Percentiles rank a stretch among this genome's conserved stretches.
Evolutionary conservation across 805 yeast species (phyloP).

Genomic region (Candida yuanshanica): DNA sequence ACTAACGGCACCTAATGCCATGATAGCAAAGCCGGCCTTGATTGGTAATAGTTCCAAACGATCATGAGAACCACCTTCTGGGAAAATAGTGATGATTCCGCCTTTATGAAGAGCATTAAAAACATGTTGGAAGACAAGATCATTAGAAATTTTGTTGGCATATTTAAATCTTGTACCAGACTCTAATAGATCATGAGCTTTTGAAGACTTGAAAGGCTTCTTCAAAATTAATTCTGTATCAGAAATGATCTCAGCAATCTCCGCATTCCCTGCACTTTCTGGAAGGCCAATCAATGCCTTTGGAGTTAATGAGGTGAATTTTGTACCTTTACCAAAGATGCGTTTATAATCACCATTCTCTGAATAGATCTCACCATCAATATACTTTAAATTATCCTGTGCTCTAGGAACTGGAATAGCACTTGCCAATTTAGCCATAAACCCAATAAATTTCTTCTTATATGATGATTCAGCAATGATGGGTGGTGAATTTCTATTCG

Average conservation of each 20-base stretch:
- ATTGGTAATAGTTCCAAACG: conserved; percentile 84
- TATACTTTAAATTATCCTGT: conserved; percentile 71
- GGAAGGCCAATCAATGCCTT: conserved; percentile 76
- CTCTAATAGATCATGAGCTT: conserved; percentile 39
- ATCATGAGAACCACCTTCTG: conserved; percentile 98
- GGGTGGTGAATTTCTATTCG: conserved; percentile 66
- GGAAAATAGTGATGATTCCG: conserved; percentile 85
- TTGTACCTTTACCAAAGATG: conserved; percentile 60
- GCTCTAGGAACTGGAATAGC: conserved; percentile 89
- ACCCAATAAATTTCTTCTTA: conserved; percentile 59
- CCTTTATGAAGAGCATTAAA: conserved; percentile 74
- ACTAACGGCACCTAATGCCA: conserved; percentile 93
- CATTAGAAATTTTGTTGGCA: conserved; percentile 81
- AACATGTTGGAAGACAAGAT: conserved; percentile 73
- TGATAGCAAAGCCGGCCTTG: conserved; percentile 95
- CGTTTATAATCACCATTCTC: conserved; percentile 42
- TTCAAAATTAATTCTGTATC: conserved; percentile 65
- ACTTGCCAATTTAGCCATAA: conserved; percentile 64
- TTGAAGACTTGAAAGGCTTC: conserved; percentile 60
- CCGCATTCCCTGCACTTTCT: conserved; percentile 68
- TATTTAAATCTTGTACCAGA: conserved; percentile 62
- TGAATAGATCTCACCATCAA: conserved; percentile 60
- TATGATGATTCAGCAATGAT: conserved; percentile 79
- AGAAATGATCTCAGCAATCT: conserved; percentile 57
- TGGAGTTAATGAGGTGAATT: conserved; percentile 52